These are phyloP conservation scores for Verticillium longisporum DNA, from an alignment of 2,329 filamentous ascomycete species.

Conservation along the genomic window DNA sequence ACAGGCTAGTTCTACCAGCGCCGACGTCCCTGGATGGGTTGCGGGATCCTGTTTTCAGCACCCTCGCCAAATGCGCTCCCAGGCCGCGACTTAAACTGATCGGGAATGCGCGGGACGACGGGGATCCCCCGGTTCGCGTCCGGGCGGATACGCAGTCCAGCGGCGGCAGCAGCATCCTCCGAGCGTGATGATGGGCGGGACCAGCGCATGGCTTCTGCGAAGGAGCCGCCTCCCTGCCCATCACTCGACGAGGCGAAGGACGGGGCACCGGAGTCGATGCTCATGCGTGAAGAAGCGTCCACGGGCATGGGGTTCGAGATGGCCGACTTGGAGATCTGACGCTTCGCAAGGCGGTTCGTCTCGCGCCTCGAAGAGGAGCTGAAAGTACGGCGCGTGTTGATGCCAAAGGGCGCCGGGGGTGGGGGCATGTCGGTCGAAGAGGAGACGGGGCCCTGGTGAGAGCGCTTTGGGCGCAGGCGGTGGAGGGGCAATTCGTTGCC, in stretches of 20 bases:
- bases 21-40: background rate
- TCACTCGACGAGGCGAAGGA: background rate
- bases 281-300: slow-evolving; percentile 8
- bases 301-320: slow-evolving; percentile 4
- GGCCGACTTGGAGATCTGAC: slow-evolving; percentile 5
- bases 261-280: slow-evolving; percentile 9
- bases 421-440: slow-evolving; percentile 14
- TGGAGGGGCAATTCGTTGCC: slow-evolving; percentile 30
- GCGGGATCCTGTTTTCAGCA: slow-evolving; percentile 1
- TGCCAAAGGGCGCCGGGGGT: slow-evolving; percentile 6
- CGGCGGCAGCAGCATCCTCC: slow-evolving; percentile 1
- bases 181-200: slow-evolving; percentile 3
- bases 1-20: background rate
- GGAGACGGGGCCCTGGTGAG: slow-evolving; percentile 18
- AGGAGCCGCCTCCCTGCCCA: background rate
- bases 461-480: slow-evolving; percentile 21
- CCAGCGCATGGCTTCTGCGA: background rate
- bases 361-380: slow-evolving; percentile 9
- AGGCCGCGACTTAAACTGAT: slow-evolving; percentile 24
- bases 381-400: slow-evolving; percentile 8
- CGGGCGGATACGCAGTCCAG: slow-evolving; percentile 31
- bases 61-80: slow-evolving; percentile 3
- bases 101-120: slow-evolving; percentile 34
- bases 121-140: slow-evolving; percentile 41
- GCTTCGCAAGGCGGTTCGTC: slow-evolving; percentile 19